A percentile compares a stretch with the other conserved stretches of the same genome.
These are phyloP conservation scores for Mortierella sp. DNA, from an alignment of 371 early-diverging fungal species.

Conservation along the genomic window DNA sequence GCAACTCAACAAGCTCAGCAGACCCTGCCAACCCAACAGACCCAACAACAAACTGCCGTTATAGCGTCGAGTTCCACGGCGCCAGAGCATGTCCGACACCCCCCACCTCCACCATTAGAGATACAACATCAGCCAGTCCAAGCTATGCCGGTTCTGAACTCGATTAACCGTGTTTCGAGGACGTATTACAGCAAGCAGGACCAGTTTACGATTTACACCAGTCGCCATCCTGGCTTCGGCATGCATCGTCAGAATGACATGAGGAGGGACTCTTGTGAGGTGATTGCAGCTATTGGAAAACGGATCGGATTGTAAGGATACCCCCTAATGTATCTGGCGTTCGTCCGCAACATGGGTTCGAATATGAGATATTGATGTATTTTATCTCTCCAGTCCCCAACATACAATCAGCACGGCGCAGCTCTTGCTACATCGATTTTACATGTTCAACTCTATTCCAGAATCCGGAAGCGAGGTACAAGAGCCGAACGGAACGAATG, in stretches of 20 bases:
- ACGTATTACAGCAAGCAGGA: conserved; percentile 50
- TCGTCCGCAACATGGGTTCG: background rate
- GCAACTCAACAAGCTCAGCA: no score
- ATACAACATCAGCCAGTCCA: conserved; percentile 11
- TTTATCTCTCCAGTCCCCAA: conserved; percentile 63
- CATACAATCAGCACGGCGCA: conserved; percentile 80
- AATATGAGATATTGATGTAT: background rate
- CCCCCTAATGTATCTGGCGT: background rate
- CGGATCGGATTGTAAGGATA: conserved; percentile 50
- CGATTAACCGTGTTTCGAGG: conserved; percentile 49
- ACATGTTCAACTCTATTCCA: conserved; percentile 66
- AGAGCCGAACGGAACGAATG: no score
- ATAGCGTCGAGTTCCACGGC: conserved; percentile 1
- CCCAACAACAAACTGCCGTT: conserved; percentile 1
- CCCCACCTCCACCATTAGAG: conserved; percentile 4
- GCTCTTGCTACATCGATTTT: conserved; percentile 76
- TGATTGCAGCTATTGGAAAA: conserved; percentile 41
- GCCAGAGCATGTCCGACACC: conserved; percentile 14
- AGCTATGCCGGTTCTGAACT: conserved; percentile 20
- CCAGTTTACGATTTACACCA: conserved; percentile 29
- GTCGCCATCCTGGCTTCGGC: conserved; percentile 30
- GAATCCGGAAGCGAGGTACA: conserved; percentile 47
- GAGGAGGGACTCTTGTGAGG: conserved; percentile 46
- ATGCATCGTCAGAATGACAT: conserved; percentile 39
- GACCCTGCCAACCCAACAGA: no score